These are phyloP conservation scores for Manihot esculenta DNA, from an alignment of 441 rosid genomes.

Conservation along the genomic window DNA sequence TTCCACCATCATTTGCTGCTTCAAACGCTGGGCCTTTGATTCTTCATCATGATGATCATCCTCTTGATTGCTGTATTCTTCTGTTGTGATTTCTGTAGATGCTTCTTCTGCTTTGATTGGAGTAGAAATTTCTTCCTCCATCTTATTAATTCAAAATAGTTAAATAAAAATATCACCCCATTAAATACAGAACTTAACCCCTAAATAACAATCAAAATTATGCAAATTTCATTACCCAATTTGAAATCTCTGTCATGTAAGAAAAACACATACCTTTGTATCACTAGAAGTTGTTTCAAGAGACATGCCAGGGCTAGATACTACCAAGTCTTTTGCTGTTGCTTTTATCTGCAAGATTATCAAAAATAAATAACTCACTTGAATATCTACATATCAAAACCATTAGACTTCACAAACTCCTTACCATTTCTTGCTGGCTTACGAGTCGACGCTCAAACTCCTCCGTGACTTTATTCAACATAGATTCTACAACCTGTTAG, in stretches of 20 bases:
- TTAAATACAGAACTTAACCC: constrained; percentile 2
- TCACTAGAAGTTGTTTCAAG: constrained; percentile 36
- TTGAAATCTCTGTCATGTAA: background rate
- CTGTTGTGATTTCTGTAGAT: constrained; percentile 38
- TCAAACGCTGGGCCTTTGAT: constrained; percentile 39
- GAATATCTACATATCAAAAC: too few relatives aligned
- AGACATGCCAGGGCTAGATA: constrained; percentile 26
- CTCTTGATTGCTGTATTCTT: constrained; percentile 31
- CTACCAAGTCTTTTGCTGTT: constrained; percentile 36
- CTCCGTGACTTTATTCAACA: constrained; percentile 71
- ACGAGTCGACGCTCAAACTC: constrained; percentile 80
- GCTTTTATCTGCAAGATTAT: constrained; percentile 45
- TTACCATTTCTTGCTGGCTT: constrained; percentile 59
- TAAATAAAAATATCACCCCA: constrained; percentile 7
- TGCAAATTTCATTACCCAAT: background rate
- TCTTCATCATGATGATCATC: constrained; percentile 41
- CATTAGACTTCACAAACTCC: constrained; percentile 19
- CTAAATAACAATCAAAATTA: constrained; percentile 10
- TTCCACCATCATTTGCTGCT: constrained; percentile 58
- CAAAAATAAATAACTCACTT: background rate
- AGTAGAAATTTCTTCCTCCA: constrained; percentile 37
- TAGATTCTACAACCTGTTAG: constrained; percentile 79
- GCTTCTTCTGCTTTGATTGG: constrained; percentile 34
- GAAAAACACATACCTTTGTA: constrained; percentile 29
- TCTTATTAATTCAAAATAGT: constrained; percentile 31